Evolutionary conservation across 371 early-diverging fungal genomes (phyloP).

Genomic region (Mucor racemosus): DNA sequence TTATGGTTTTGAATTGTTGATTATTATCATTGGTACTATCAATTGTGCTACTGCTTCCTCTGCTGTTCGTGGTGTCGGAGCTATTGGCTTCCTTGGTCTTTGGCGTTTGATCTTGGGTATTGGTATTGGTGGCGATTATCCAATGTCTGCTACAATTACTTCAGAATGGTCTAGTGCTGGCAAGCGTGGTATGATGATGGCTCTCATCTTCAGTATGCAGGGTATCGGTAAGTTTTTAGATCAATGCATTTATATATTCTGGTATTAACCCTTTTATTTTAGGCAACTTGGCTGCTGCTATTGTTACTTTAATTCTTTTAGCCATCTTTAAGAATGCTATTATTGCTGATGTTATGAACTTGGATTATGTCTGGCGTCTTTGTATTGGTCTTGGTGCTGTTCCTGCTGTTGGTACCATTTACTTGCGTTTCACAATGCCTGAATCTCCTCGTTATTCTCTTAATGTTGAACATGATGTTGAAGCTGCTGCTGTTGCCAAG

Average conservation of each 20-base stretch:
- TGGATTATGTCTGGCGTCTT: conserved; percentile 91
- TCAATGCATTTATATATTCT: too few species aligned
- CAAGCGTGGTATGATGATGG: conserved; percentile 73
- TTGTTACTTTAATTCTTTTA: conserved; percentile 72
- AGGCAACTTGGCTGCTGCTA: conserved; percentile 68
- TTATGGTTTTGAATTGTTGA: conserved; percentile 86
- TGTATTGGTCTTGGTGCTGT: conserved; percentile 80
- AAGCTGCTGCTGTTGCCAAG: conserved; percentile 66
- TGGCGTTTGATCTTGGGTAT: conserved; percentile 88
- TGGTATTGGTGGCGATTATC: conserved; percentile 89
- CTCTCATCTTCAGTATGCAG: conserved; percentile 90
- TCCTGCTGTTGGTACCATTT: conserved; percentile 85
- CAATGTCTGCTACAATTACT: conserved; percentile 83
- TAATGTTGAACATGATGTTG: conserved; percentile 73
- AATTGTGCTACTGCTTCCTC: conserved; percentile 79
- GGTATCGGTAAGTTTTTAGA: conserved; percentile 69
- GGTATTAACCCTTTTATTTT: too few species aligned
- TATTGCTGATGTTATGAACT: conserved; percentile 60
- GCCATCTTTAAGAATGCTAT: conserved; percentile 73
- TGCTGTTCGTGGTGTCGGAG: conserved; percentile 67
- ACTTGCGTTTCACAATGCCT: conserved; percentile 90
- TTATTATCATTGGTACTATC: conserved; percentile 79
- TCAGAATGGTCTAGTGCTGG: conserved; percentile 85
- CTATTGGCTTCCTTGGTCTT: conserved; percentile 74
- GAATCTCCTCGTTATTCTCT: conserved; percentile 90